These are phyloP conservation scores for Hamigera avellanea DNA, from an alignment of 495 filamentous ascomycete species.

Conservation along the genomic window DNA sequence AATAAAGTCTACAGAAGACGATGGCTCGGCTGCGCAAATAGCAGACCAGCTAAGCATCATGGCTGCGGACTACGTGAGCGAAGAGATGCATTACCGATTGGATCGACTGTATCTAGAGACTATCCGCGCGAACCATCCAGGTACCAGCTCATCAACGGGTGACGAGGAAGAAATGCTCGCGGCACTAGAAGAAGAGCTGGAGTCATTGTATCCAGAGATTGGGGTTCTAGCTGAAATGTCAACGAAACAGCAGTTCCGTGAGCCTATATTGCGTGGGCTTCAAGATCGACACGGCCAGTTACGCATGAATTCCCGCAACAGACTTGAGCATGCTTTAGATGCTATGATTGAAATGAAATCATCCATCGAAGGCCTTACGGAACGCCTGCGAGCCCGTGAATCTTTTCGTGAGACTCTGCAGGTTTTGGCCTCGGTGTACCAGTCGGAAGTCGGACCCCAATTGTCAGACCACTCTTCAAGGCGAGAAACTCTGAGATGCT, in stretches of 20 bases:
- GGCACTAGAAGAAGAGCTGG: conserved; percentile 44
- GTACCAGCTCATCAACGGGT: not conserved
- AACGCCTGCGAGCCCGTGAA: conserved; percentile 20
- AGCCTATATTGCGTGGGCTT: conserved; percentile 39
- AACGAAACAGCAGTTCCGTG: conserved; percentile 45
- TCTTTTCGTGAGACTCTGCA: conserved; percentile 27
- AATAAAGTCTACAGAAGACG: conserved; percentile 16
- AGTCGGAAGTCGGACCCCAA: conserved; percentile 16
- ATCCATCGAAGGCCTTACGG: conserved; percentile 18
- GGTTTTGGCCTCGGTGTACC: conserved; percentile 21
- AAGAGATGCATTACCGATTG: conserved; percentile 32
- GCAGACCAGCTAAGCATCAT: conserved; percentile 14
- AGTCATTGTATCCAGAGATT: conserved; percentile 52
- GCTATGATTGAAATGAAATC: conserved; percentile 25
- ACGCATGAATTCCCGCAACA: conserved; percentile 18
- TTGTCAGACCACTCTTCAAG: conserved; percentile 14
- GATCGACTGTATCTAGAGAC: conserved; percentile 32
- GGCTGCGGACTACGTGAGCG: conserved; percentile 21
- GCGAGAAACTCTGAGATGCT: conserved; percentile 21
- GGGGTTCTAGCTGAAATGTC: conserved; percentile 51
- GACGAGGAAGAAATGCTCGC: conserved; percentile 11
- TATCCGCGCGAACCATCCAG: conserved; percentile 5
- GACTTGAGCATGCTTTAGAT: conserved; percentile 19
- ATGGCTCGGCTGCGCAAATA: conserved; percentile 18
- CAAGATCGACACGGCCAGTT: conserved; percentile 20